A percentile compares a stretch with the other conserved stretches of the same genome.
These are phyloP conservation scores for Helianthus tuberosus DNA, from an alignment of 129 eudicot species.

Conservation along the genomic window DNA sequence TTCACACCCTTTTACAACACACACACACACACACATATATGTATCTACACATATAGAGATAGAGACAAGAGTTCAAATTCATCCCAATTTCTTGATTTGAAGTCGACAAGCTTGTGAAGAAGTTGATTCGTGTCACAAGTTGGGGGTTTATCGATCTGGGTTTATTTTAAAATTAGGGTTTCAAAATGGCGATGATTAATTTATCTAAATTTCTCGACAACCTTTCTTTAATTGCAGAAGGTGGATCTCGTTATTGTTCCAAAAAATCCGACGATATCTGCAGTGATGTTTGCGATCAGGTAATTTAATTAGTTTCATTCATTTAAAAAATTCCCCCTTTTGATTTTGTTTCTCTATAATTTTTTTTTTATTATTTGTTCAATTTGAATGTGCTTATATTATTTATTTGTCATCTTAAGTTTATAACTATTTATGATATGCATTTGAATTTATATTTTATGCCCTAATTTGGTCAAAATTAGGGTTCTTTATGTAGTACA, in stretches of 20 bases:
- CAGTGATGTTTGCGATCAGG: conserved; percentile 67
- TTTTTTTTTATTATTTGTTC: neutral
- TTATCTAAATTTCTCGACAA: conserved; percentile 61
- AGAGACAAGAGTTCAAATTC: neutral
- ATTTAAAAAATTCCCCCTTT: neutral
- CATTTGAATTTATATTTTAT: conserved; percentile 7
- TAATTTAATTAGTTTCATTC: conserved; percentile 7
- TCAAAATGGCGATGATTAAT: conserved; percentile 42
- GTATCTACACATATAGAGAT: neutral
- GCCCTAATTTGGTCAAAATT: conserved; percentile 8
- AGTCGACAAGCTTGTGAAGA: neutral
- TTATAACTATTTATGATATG: neutral
- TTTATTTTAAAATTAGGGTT: conserved; percentile 19
- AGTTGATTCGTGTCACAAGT: too few relatives aligned
- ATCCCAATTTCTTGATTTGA: conserved; percentile 13
- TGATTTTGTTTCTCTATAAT: neutral
- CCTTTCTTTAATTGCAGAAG: conserved; percentile 63
- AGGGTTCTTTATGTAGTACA: conserved; percentile 9
- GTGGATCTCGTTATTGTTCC: conserved; percentile 88
- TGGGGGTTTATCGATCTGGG: neutral
- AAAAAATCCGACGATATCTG: conserved; percentile 84
- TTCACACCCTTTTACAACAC: conserved; percentile 11
- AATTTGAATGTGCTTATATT: neutral
- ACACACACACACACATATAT: neutral
- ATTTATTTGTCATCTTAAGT: too few relatives aligned